phyloP scores from a whole-genome alignment of 768 basidiomycete genomes.

The Boletus tomentosulus region DNA sequence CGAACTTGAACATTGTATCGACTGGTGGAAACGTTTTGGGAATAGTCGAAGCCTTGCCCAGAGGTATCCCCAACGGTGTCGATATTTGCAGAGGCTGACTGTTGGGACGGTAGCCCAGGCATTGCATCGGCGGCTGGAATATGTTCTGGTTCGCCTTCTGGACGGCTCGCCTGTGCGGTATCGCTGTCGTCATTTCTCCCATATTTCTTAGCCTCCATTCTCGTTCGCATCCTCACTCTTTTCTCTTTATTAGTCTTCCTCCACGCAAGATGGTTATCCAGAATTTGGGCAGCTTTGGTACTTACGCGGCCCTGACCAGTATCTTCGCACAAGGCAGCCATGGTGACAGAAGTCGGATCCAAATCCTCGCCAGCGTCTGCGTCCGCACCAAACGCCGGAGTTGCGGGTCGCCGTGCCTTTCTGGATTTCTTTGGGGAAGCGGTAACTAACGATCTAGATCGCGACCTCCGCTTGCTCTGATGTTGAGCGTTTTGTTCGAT shows the following conservation, averaged over 20 bases:
- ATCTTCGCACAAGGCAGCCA: constrained; percentile 76
- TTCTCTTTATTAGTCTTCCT: constrained; percentile 65
- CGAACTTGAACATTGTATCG: constrained; percentile 83
- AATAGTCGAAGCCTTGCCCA: constrained; percentile 67
- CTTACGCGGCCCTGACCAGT: constrained; percentile 77
- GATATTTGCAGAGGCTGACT: constrained; percentile 13
- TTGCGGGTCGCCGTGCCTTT: constrained; percentile 41
- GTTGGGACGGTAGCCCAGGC: constrained; percentile 13
- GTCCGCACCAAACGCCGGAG: constrained; percentile 53
- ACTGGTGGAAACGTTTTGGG: constrained; percentile 58
- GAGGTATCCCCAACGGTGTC: constrained; percentile 38
- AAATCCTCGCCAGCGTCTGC: constrained; percentile 71
- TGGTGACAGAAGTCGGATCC: constrained; percentile 80
- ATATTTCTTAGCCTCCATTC: constrained; percentile 74
- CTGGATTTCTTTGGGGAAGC: constrained; percentile 33
- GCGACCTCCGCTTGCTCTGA: constrained; percentile 19
- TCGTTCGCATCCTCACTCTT: constrained; percentile 54
- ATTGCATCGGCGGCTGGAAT: constrained; percentile 1
- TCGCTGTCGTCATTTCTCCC: constrained; percentile 52
- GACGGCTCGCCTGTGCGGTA: constrained; percentile 17
- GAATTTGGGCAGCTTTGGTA: constrained; percentile 69
- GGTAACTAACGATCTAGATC: constrained; percentile 13
- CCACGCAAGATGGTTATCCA: constrained; percentile 68
- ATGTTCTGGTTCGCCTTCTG: constrained; percentile 10
- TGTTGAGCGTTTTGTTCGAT: constrained; percentile 5